phyloP scores from a whole-genome alignment of 2,329 filamentous ascomycete species.

The Teratosphaeriaceae sp. region DNA sequence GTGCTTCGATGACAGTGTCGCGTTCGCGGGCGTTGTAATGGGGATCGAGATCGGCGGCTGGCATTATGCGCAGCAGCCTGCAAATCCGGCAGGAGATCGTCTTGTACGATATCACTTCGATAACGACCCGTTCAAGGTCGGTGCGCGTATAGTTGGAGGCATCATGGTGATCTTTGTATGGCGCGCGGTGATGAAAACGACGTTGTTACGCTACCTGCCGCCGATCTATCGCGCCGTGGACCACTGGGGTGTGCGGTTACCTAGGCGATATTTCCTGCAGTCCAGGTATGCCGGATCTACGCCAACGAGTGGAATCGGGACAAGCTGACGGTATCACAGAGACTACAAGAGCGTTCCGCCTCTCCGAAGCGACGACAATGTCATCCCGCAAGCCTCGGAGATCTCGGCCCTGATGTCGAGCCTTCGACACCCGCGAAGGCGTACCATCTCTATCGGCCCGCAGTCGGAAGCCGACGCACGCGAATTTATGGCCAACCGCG shows the following conservation, averaged over 20 bases:
- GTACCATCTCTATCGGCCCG: conserved; percentile 83
- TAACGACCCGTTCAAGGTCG: conserved; percentile 54
- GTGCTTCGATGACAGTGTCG: conserved; percentile 43
- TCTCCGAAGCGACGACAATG: conserved; percentile 71
- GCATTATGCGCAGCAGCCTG: conserved; percentile 51
- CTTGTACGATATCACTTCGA: background rate
- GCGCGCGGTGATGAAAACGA: conserved; percentile 83
- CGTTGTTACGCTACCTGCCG: conserved; percentile 68
- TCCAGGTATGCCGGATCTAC: conserved; percentile 57
- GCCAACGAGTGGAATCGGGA: background rate
- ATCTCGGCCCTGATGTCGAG: conserved; percentile 75
- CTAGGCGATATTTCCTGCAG: conserved; percentile 82
- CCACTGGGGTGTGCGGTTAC: conserved; percentile 68
- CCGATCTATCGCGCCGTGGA: conserved; percentile 85
- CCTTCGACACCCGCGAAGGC: conserved; percentile 69
- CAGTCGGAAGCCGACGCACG: conserved; percentile 96
- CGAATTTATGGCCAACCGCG: conserved; percentile 86
- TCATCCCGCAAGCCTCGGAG: conserved; percentile 84
- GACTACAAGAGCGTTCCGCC: conserved; percentile 81
- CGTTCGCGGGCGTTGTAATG: conserved; percentile 62
- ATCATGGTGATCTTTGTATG: conserved; percentile 81
- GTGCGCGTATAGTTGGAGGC: conserved; percentile 66
- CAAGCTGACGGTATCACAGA: too few species aligned
- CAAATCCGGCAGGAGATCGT: background rate
- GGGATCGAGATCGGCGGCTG: conserved; percentile 77